Evolutionary conservation across 768 basidiomycete genomes (phyloP).

Genomic region (Pleurotus ostreatus): DNA sequence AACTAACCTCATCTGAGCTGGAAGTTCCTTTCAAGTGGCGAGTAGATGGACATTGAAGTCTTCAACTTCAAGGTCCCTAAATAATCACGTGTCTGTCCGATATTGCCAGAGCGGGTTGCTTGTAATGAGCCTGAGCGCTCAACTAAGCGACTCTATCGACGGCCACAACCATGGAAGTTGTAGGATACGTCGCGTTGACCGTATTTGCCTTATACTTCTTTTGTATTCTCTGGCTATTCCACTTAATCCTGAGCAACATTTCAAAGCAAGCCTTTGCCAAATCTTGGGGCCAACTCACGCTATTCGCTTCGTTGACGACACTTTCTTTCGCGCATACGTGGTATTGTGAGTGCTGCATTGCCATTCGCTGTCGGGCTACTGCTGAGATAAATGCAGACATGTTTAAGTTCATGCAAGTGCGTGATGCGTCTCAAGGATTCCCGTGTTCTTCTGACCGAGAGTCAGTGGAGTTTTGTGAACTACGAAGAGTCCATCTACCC

Average conservation of each 20-base stretch:
- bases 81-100: too few species aligned
- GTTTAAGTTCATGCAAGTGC: constrained; percentile 37
- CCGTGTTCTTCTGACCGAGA: background rate
- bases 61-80: too few species aligned
- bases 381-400: constrained; percentile 28
- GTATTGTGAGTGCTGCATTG: constrained; percentile 37
- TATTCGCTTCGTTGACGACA: constrained; percentile 29
- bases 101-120: too few species aligned
- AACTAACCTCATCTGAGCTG: too few species aligned
- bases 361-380: background rate
- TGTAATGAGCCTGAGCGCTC: too few species aligned
- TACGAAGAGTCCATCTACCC: constrained; percentile 26
- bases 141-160: background rate
- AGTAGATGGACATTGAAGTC: too few species aligned
- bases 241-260: constrained; percentile 9
- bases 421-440: background rate
- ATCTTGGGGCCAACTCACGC: constrained; percentile 4
- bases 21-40: too few species aligned
- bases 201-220: constrained; percentile 10
- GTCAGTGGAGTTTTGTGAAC: constrained; percentile 52
- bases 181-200: constrained; percentile 4
- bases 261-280: background rate
- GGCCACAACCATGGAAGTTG: constrained; percentile 1
- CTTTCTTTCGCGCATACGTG: constrained; percentile 41
- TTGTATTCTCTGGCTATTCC: constrained; percentile 8